Evolutionary conservation across 441 rosid genomes (phyloP).

Genomic region (Viola pubescens): DNA sequence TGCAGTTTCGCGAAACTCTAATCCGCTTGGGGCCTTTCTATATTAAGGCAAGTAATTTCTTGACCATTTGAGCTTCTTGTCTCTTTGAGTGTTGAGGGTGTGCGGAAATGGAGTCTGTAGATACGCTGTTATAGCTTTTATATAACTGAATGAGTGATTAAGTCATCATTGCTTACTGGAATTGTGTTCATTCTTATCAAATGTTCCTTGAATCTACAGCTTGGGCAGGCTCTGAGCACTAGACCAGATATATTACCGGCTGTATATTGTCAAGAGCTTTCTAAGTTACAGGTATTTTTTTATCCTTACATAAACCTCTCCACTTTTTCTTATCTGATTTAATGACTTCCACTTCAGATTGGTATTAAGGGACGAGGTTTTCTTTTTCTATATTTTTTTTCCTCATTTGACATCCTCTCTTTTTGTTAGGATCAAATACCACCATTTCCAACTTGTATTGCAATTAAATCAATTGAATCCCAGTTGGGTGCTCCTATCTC

Average conservation of each 20-base stretch:
- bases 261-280: conserved; percentile 88
- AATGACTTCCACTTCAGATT: conserved; percentile 1
- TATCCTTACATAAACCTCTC: conserved; percentile 11
- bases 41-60: conserved; percentile 56
- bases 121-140: no score
- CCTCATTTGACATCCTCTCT: conserved; percentile 16
- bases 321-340: background rate
- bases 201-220: conserved; percentile 42
- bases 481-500: conserved; percentile 69
- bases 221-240: conserved; percentile 99
- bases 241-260: conserved; percentile 87
- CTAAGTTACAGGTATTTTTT: conserved; percentile 67
- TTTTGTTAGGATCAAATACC: conserved; percentile 85
- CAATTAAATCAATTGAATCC: conserved; percentile 75
- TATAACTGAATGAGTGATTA: no score
- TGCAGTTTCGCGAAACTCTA: conserved; percentile 89
- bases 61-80: background rate
- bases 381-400: conserved; percentile 12
- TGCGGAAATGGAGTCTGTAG: no score
- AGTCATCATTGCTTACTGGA: background rate
- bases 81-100: no score
- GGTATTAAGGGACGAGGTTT: conserved; percentile 1
- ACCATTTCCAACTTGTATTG: conserved; percentile 72
- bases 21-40: conserved; percentile 91
- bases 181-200: conserved; percentile 4